phyloP scores from a whole-genome alignment of 2,329 filamentous ascomycete species.

The Cladosporium phlei region DNA sequence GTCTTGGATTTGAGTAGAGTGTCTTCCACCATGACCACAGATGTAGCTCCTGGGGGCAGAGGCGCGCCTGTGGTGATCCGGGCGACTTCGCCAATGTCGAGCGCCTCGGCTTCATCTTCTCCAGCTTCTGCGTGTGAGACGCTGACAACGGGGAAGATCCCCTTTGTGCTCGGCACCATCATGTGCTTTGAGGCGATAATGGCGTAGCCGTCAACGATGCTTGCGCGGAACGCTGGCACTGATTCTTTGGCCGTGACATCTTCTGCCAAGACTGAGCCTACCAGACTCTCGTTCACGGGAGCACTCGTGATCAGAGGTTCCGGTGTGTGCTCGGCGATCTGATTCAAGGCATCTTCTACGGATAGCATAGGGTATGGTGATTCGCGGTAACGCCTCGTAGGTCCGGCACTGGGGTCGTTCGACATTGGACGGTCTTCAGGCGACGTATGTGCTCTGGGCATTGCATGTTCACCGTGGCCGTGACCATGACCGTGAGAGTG shows the following conservation, averaged over 20 bases:
- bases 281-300: constrained; percentile 60
- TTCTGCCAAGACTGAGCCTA: constrained; percentile 75
- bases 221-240: constrained; percentile 89
- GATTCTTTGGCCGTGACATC: constrained; percentile 75
- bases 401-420: constrained; percentile 56
- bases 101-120: constrained; percentile 57
- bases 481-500: constrained; percentile 49
- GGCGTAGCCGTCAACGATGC: constrained; percentile 95
- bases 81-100: constrained; percentile 72
- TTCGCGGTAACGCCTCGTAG: constrained; percentile 67
- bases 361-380: constrained; percentile 91
- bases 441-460: constrained; percentile 64
- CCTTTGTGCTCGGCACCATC: constrained; percentile 58
- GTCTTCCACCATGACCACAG: constrained; percentile 96
- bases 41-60: constrained; percentile 78
- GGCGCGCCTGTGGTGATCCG: constrained; percentile 94
- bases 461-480: constrained; percentile 48
- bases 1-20: constrained; percentile 72
- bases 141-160: constrained; percentile 78
- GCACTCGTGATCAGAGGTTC: constrained; percentile 52
- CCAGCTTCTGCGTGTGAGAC: constrained; percentile 80
- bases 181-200: constrained; percentile 54
- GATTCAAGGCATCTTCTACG: constrained; percentile 71
- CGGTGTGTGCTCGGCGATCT: constrained; percentile 72
- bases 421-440: constrained; percentile 54